Base-by-base conservation (phyloP, 225 moss, liverwort and hornwort genomes). In the Anthoceros angustus region DNA sequence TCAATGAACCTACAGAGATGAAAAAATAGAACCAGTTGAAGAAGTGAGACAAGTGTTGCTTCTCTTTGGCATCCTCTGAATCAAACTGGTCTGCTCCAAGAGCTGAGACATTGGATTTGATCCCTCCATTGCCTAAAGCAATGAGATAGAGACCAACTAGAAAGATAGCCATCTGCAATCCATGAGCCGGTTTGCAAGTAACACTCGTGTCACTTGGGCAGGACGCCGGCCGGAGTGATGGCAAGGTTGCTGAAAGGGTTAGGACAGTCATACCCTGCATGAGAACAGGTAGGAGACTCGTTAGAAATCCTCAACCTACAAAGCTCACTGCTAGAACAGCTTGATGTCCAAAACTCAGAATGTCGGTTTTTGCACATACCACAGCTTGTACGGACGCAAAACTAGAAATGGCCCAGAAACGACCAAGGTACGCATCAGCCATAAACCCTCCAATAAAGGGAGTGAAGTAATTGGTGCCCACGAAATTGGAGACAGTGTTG, bases 1-100 rank as follows among this genome's bases (percentile, higher is more conserved):
- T 79, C 63, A 98, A 86, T 68, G 95, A 98, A 62, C 95, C 95
- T 79, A 89, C 80, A 23, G 95, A 98, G 26, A 98, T 81, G 42
- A 80, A 83, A 75, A 98, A 87, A 76, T 98, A 98, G 77, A 82
- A 98, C 95, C 95, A 98, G 76, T 98, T 98, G 78, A 98, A 98
- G 73, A 98, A 98, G 72, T 91, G 92, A 63, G 88, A 82, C 85
- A 98, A 85, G 71, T 89, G 84, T 74, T 86, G 83, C 61, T 74
- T 84, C 72, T 98, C 95, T 41, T 76, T 76, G 20, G 75, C 75
- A 69, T 91, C 74, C 67, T 83, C 82, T 74, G 88, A 86, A 63
- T 98, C 95, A 71, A 98, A 98, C 68, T 98, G 95, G 48, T 98
- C 91, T 40, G 95, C 95, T 49, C 95, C 95, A 76, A 98, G 76